Evolutionary conservation across 192 early-diverging fungal species (phyloP), one percentile per base, ranked within the genome.

Genomic region (Coemansia sp.): DNA sequence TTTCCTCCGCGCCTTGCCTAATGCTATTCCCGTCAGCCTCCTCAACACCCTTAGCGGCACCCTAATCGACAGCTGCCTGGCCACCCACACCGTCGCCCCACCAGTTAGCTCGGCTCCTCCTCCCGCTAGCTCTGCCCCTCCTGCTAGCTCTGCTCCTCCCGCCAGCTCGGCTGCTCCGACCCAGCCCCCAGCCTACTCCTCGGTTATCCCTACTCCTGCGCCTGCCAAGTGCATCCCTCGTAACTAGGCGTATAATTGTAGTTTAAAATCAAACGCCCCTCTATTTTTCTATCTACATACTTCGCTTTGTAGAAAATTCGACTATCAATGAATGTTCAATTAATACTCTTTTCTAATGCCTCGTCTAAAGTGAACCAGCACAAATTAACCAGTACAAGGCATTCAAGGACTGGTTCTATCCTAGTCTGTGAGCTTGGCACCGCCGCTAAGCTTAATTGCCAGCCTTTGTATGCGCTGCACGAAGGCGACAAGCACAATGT

Each of bases 1-100:
- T 7, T 75, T 80, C 73, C 65, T 80, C 27, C 46, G 44, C 8
- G 69, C 72, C 19, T 69, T 72, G 16, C 75, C 75, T 62, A 62
- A 57, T 48, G 70, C 70, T 59, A 66, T 78, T 60, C 72, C 83
- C 67, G 65, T 75, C 67, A 57, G 77, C 33, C 65, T 80, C 51
- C 69, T 85, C 27, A 39, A 66, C 63, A 2, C 66, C 34, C 61
- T 76, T 31, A 68, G 63, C 21, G 75, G 78, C 35, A 51, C 66
- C 42, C 48, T 69, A 16, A 77, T 80, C 31, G 67, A 41, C 24
- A 67, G 68, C 61, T 62, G 54, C 64, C 61, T 85, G 50, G 41
- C n/a, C 51, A 73, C 70, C 66, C 61, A 73, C 39, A 69, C 71
- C 29, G 41, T 50, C n/a, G 41, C 54, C 3, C 61, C 68, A n/a